Percentiles rank a stretch among this genome's conserved stretches.
These are phyloP conservation scores for Alternaria atra DNA, from an alignment of 2,329 filamentous ascomycete species.

Conservation along the genomic window DNA sequence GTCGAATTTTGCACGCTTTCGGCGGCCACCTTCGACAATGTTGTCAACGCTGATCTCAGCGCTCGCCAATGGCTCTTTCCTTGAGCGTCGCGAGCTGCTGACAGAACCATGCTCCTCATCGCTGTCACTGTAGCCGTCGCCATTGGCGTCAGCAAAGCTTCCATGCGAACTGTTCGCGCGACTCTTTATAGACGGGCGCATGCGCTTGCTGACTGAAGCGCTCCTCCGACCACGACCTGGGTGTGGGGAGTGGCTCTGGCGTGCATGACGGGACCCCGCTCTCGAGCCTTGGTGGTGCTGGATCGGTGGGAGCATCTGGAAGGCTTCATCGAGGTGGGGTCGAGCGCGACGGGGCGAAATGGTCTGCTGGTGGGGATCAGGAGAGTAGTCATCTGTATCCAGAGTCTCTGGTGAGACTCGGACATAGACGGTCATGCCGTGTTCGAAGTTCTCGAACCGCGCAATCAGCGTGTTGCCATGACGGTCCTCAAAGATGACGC, in stretches of 20 bases:
- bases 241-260: conserved; percentile 80
- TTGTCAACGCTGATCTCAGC: conserved; percentile 98
- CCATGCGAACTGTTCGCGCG: conserved; percentile 68
- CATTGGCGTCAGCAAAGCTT: conserved; percentile 65
- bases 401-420: conserved; percentile 74
- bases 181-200: conserved; percentile 73
- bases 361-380: conserved; percentile 59
- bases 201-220: conserved; percentile 76
- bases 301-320: conserved; percentile 69
- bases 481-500: conserved; percentile 94
- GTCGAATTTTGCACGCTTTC: conserved; percentile 93
- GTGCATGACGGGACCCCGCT: conserved; percentile 72
- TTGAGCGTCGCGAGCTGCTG: conserved; percentile 74
- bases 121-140: conserved; percentile 84
- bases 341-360: conserved; percentile 61
- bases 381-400: conserved; percentile 56
- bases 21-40: conserved; percentile 94
- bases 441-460: conserved; percentile 91
- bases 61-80: conserved; percentile 85
- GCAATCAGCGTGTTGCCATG: conserved; percentile 91
- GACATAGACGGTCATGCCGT: conserved; percentile 94
- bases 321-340: conserved; percentile 69
- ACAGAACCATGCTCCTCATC: conserved; percentile 81
- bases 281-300: conserved; percentile 71
- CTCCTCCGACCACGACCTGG: conserved; percentile 77